phyloP scores from a whole-genome alignment of 2,329 filamentous ascomycete genomes.

The Myriosclerotinia curreyana region DNA sequence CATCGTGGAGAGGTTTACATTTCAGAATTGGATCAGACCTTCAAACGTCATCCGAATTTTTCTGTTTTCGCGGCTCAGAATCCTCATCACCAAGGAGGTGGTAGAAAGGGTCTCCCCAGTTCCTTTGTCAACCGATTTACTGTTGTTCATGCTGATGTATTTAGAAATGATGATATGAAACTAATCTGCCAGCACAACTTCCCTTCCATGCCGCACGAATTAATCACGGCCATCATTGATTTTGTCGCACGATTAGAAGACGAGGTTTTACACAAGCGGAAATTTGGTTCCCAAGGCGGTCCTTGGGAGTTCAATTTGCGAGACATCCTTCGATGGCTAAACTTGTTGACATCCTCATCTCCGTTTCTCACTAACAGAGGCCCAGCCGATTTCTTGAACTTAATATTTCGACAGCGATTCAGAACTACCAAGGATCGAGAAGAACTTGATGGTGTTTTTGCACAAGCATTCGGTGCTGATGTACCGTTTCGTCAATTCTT shows the following conservation, averaged over 20 bases:
- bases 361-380: slow-evolving; percentile 58
- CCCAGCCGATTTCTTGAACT: slow-evolving; percentile 71
- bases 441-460: slow-evolving; percentile 64
- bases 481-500: slow-evolving; percentile 58
- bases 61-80: slow-evolving; percentile 97
- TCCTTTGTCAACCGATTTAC: slow-evolving; percentile 99
- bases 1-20: slow-evolving; percentile 95
- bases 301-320: slow-evolving; percentile 97
- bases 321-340: slow-evolving; percentile 85
- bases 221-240: slow-evolving; percentile 65
- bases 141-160: slow-evolving; percentile 93
- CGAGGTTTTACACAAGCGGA: slow-evolving; percentile 58
- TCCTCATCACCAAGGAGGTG: slow-evolving; percentile 93
- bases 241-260: slow-evolving; percentile 81
- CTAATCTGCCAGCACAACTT: slow-evolving; percentile 79
- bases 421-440: slow-evolving; percentile 66
- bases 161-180: slow-evolving; percentile 75
- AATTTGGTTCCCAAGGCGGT: slow-evolving; percentile 62
- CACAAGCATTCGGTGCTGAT: slow-evolving; percentile 54
- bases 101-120: slow-evolving; percentile 86
- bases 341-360: slow-evolving; percentile 61
- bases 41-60: slow-evolving; percentile 84
- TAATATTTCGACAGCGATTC: slow-evolving; percentile 86
- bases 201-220: slow-evolving; percentile 56
- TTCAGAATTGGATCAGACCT: slow-evolving; percentile 90